phyloP scores from a whole-genome alignment of 139 green algal species.

The Micractinium conductrix region DNA sequence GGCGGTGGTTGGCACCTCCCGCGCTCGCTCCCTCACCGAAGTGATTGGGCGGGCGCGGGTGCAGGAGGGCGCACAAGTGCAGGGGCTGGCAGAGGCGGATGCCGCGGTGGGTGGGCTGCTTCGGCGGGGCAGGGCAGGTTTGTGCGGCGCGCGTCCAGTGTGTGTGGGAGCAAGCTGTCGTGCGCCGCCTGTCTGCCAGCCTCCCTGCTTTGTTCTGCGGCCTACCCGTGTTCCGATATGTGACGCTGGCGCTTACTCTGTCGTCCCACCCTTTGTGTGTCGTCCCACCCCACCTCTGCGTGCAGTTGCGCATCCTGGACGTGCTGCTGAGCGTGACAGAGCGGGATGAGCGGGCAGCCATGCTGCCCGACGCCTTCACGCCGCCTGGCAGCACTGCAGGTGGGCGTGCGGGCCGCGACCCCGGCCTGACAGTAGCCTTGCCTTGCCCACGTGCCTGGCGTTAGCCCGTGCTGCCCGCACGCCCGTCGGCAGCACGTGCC shows the following conservation, averaged over 20 bases:
- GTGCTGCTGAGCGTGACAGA: slow-evolving; percentile 45
- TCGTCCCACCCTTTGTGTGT: background rate
- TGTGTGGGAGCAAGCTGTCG: background rate
- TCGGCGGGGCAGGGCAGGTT: background rate
- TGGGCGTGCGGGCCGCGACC: no score
- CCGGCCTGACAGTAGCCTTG: no score
- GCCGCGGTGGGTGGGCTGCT: slow-evolving; percentile 1
- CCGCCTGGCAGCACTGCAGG: slow-evolving; percentile 9
- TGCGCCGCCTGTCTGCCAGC: background rate
- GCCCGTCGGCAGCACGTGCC: no score
- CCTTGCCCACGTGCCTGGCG: no score
- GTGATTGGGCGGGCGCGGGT: slow-evolving; percentile 40
- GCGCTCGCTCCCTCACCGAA: slow-evolving; percentile 28
- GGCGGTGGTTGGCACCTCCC: slow-evolving; percentile 35
- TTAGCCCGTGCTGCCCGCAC: no score
- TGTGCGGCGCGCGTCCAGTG: background rate
- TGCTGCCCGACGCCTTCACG: slow-evolving; percentile 57
- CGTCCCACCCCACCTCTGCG: background rate
- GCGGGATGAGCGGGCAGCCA: slow-evolving; percentile 25
- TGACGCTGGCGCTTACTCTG: background rate
- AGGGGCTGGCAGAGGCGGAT: slow-evolving; percentile 8
- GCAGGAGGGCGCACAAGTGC: slow-evolving; percentile 4
- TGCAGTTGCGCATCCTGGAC: slow-evolving; percentile 51
- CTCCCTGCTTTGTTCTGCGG: background rate
- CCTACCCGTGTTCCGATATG: background rate